Percentiles rank a stretch among this genome's conserved stretches.
Conservation (phyloP, 2,329 filamentous ascomycete genomes). For the Escovopsis sp. region DNA sequence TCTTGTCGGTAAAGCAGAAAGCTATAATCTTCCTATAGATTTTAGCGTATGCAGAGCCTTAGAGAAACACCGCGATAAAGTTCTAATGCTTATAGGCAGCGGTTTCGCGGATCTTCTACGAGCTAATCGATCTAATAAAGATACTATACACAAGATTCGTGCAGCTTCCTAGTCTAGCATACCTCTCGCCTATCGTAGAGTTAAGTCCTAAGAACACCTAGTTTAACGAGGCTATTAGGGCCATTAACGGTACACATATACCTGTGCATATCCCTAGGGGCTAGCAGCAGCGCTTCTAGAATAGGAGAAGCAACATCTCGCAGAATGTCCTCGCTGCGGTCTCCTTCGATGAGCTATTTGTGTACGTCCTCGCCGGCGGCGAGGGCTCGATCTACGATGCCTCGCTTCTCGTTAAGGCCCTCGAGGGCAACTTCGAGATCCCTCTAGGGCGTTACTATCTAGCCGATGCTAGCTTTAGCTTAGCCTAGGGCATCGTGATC, state of each 20-base stretch:
- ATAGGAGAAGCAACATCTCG: background rate
- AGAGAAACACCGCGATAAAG: too few species aligned
- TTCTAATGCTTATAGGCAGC: too few species aligned
- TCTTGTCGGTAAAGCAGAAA: too few species aligned
- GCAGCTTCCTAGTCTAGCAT: too few species aligned
- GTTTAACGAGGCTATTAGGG: background rate
- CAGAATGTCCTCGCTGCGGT: background rate
- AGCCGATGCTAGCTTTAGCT: background rate
- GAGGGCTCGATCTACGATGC: background rate
- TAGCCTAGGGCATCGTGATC: background rate
- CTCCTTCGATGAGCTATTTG: background rate
- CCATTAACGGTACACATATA: background rate
- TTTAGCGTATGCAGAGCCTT: too few species aligned
- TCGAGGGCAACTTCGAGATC: background rate
- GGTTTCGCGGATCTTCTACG: too few species aligned
- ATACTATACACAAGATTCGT: too few species aligned
- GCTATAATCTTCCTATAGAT: too few species aligned
- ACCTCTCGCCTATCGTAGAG: background rate
- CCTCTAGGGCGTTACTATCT: background rate
- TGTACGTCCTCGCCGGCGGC: background rate
- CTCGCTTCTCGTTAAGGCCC: background rate
- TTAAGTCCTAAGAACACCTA: background rate
- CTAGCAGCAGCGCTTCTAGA: background rate
- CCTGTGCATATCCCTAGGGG: background rate
- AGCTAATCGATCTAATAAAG: too few species aligned